Evolutionary conservation across 208 protist species (phyloP), one percentile per base, ranked within the genome.

Genomic region (Crithidia thermophila): DNA sequence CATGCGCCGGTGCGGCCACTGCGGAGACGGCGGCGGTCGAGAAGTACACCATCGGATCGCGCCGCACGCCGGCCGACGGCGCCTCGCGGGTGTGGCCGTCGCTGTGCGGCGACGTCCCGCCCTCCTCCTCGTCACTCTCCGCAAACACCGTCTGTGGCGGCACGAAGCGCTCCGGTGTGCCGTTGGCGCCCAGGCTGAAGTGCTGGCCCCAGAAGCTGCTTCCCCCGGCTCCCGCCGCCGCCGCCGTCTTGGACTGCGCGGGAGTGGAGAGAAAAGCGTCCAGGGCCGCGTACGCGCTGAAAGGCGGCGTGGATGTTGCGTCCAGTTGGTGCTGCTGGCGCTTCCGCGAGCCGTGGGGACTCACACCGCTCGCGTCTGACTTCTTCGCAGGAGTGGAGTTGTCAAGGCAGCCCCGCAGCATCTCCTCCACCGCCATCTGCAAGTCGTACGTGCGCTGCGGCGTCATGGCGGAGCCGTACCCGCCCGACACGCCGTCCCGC

Each of bases 91-190:
- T 23, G 8, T 43, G 60, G 20, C 45, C 31, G 20, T 56, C 34
- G 39, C 73, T 61, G 28, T 42, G 36, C 33, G 52, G 69, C 21
- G 69, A 45, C 8, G 21, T 40, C 6, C n/a, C 27, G n/a, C 45
- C 39, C 4, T 75, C 78, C 18, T 81, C 76, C 21, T 67, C 73
- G 11, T 88, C 83, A 59, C 70, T 88, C 60, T 88, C 83, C 13
- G 70, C 47, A 21, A 85, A 71, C 8, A 71, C 58, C 13, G 50
- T 56, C 30, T 60, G 65, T 40, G 37, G 67, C 33, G 67, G 23
- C 10, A 58, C 58, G 34, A 67, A 16, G n/a, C 45, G 60, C n/a
- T 64, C 69, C 18, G 69, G 69, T 21, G 68, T 67, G 28, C 21
- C 25, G 1, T 43, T 59, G 18, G 6, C 20, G 14, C 16, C 51